These are phyloP conservation scores for Dactylonectria macrodidyma DNA, from an alignment of 2,329 filamentous ascomycete species.

Conservation along the genomic window DNA sequence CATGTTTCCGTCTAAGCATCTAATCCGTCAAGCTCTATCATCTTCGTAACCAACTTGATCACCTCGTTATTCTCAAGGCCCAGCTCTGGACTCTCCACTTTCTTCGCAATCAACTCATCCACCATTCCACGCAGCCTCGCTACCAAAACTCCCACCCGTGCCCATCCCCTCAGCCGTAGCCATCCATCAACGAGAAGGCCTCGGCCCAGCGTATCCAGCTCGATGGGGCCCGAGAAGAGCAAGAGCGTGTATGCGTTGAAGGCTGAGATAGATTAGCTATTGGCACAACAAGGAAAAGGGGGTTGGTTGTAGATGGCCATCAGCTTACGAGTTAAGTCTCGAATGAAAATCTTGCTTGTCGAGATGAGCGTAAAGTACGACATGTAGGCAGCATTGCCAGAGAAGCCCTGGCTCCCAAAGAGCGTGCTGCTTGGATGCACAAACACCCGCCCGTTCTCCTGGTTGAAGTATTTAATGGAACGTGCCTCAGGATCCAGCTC, in stretches of 20 bases:
- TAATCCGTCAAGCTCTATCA: slow-evolving; percentile 92
- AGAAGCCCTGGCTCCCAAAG: slow-evolving; percentile 86
- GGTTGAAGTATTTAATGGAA: slow-evolving; percentile 93
- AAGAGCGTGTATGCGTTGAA: slow-evolving; percentile 92
- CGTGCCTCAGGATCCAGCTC: slow-evolving; percentile 93
- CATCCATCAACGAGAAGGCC: slow-evolving; percentile 94
- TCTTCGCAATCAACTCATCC: slow-evolving; percentile 84
- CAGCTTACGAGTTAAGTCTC: slow-evolving; percentile 87
- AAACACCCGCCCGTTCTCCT: slow-evolving; percentile 89
- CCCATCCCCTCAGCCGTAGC: slow-evolving; percentile 90
- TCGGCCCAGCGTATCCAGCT: slow-evolving; percentile 88
- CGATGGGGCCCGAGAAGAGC: slow-evolving; percentile 88
- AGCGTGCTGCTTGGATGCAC: slow-evolving; percentile 91
- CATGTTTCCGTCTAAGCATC: slow-evolving; percentile 67
- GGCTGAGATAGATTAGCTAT: slow-evolving; percentile 61
- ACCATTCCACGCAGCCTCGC: slow-evolving; percentile 87
- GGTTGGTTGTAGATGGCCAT: background rate
- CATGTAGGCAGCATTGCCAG: slow-evolving; percentile 82
- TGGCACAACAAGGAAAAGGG: background rate
- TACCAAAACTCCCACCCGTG: slow-evolving; percentile 91
- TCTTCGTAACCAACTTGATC: slow-evolving; percentile 81
- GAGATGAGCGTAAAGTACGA: slow-evolving; percentile 94
- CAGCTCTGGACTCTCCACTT: slow-evolving; percentile 81
- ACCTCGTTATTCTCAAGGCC: slow-evolving; percentile 75
- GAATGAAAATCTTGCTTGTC: slow-evolving; percentile 91